Conservation (phyloP, 176 grass and related monocot species). For the Triticum aestivum region DNA sequence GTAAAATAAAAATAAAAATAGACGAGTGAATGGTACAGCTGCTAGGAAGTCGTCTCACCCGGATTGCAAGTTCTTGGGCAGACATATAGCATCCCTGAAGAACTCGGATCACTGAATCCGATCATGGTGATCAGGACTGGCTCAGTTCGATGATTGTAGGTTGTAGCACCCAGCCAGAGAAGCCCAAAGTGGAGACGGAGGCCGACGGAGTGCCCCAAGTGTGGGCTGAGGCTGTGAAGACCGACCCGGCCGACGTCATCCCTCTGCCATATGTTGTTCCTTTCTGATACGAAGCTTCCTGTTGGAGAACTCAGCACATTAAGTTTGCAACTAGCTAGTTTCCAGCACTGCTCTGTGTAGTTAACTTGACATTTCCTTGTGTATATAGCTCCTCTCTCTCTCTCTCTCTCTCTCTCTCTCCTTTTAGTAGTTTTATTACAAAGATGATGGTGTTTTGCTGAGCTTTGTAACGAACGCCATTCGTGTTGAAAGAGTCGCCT, state of each 20-base stretch:
- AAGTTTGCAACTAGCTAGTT: slow-evolving; percentile 7
- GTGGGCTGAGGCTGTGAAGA: slow-evolving; percentile 48
- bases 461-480: too few species aligned
- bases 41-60: slow-evolving; percentile 41
- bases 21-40: not conserved
- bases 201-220: slow-evolving; percentile 27
- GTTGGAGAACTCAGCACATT: slow-evolving; percentile 16
- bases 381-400: too few species aligned
- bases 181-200: slow-evolving; percentile 9
- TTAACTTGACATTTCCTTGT: too few species aligned
- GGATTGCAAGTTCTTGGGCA: slow-evolving; percentile 51
- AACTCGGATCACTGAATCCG: slow-evolving; percentile 51
- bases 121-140: slow-evolving; percentile 42
- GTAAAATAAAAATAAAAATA: too few species aligned
- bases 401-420: too few species aligned
- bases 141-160: slow-evolving; percentile 25
- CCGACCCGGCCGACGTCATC: slow-evolving; percentile 42
- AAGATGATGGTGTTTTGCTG: too few species aligned
- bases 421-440: too few species aligned
- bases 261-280: slow-evolving; percentile 31
- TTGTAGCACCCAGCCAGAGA: slow-evolving; percentile 1
- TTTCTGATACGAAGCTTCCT: not conserved
- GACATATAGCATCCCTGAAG: slow-evolving; percentile 63
- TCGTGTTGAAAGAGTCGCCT: too few species aligned
- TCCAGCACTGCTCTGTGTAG: slow-evolving; percentile 10